A percentile compares a stretch with the other conserved stretches of the same genome.
These are phyloP conservation scores for Lyophyllum semitale DNA, from an alignment of 768 basidiomycete genomes.

Conservation along the genomic window DNA sequence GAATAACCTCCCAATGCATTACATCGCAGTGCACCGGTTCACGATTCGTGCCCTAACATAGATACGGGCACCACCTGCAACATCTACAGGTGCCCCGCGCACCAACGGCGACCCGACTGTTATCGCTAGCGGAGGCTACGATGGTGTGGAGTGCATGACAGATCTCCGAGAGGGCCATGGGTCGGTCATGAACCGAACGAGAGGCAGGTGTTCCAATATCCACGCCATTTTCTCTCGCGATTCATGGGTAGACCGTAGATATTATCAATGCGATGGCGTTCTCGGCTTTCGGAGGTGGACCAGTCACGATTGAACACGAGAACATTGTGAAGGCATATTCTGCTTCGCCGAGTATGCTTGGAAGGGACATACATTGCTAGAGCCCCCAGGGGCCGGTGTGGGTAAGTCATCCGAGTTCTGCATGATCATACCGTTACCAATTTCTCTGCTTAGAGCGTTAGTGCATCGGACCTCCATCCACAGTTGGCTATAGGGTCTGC, in stretches of 20 bases:
- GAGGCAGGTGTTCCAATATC: constrained; percentile 47
- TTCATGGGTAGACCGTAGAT: constrained; percentile 41
- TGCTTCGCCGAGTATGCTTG: constrained; percentile 72
- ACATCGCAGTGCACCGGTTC: constrained; percentile 74
- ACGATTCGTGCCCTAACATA: constrained; percentile 77
- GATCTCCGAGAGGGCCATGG: constrained; percentile 75
- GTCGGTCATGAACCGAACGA: constrained; percentile 72
- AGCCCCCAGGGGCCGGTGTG: constrained; percentile 81
- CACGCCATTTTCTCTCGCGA: too few relatives aligned
- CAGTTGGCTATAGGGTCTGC: constrained; percentile 81
- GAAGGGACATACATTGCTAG: constrained; percentile 69
- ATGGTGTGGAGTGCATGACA: constrained; percentile 73
- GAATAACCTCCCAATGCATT: constrained; percentile 67
- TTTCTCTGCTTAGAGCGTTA: constrained; percentile 53
- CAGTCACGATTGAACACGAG: constrained; percentile 82
- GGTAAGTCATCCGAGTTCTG: constrained; percentile 48
- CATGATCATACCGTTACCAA: not conserved
- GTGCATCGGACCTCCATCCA: constrained; percentile 83
- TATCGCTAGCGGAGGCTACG: constrained; percentile 78
- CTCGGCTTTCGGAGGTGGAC: constrained; percentile 67
- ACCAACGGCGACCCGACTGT: constrained; percentile 65
- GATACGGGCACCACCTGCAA: constrained; percentile 66
- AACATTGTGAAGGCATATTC: constrained; percentile 78
- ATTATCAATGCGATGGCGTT: constrained; percentile 70
- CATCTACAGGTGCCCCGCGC: constrained; percentile 45